Conservation (phyloP, 257 asterid genomes). For the Lavandula angustifolia region DNA sequence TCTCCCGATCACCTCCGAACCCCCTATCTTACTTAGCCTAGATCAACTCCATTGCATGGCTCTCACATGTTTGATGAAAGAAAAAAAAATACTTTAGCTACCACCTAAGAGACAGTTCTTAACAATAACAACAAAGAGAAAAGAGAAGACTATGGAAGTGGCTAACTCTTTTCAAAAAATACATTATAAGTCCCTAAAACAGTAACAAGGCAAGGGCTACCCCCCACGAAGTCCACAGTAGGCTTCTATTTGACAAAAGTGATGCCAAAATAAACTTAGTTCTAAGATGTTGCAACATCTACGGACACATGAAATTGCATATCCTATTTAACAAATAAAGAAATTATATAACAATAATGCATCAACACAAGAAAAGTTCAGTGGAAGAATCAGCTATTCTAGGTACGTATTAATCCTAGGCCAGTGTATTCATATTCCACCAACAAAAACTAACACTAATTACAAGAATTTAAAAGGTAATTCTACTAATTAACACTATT, state of each 20-base stretch:
- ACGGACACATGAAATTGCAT: slow-evolving; percentile 20
- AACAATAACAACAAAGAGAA: background rate
- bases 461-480: slow-evolving; percentile 28
- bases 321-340: slow-evolving; percentile 1
- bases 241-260: background rate
- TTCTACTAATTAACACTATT: too few relatives aligned
- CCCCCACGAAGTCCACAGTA: background rate
- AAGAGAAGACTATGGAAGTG: slow-evolving; percentile 8
- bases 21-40: too few relatives aligned
- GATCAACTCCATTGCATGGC: background rate
- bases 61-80: background rate
- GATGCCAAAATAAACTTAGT: background rate
- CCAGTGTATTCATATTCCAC: slow-evolving; percentile 2
- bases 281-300: background rate
- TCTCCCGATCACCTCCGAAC: background rate
- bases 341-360: background rate
- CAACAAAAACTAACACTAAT: slow-evolving; percentile 7
- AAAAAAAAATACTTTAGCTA: background rate
- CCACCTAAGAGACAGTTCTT: background rate
- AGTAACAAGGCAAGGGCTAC: background rate
- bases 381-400: slow-evolving; percentile 4
- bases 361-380: background rate
- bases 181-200: background rate
- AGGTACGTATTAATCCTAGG: slow-evolving; percentile 6
- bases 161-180: background rate